phyloP scores from a whole-genome alignment of 805 yeast genomes.

The Ogataea siamensis region DNA sequence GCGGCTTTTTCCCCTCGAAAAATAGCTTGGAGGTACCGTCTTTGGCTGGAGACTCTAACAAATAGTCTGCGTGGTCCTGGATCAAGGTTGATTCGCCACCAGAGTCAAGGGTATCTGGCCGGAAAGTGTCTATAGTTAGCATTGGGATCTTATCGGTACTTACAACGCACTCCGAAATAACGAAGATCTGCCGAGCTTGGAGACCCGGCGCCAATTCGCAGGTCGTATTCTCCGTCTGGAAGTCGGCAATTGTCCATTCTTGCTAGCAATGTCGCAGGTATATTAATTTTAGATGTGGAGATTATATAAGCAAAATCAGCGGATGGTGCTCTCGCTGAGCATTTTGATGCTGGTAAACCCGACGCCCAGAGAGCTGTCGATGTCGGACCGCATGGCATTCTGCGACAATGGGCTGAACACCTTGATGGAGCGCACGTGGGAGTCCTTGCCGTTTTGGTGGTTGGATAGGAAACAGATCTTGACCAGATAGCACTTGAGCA shows the following conservation, averaged over 20 bases:
- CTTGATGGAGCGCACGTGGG: conserved; percentile 78
- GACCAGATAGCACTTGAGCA: conserved; percentile 64
- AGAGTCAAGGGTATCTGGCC: conserved; percentile 34
- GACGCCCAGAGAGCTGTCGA: conserved; percentile 26
- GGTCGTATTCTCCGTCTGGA: conserved; percentile 38
- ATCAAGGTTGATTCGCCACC: conserved; percentile 24
- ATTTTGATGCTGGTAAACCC: conserved; percentile 35
- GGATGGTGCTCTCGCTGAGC: conserved; percentile 33
- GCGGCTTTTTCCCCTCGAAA: conserved; percentile 32
- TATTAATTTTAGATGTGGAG: conserved; percentile 2
- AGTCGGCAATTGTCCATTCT: conserved; percentile 13
- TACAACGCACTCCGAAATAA: conserved; percentile 34
- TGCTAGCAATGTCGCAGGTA: conserved; percentile 5
- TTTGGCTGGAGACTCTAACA: conserved; percentile 21
- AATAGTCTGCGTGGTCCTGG: conserved; percentile 20
- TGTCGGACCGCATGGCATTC: conserved; percentile 24
- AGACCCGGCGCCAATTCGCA: conserved; percentile 32
- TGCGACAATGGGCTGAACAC: conserved; percentile 45
- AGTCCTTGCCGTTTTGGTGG: conserved; percentile 95
- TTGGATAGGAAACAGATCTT: conserved; percentile 66
- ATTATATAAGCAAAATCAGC: conserved; percentile 20
- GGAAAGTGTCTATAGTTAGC: conserved; percentile 29
- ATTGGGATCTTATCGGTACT: too few species aligned
- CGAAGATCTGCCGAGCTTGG: conserved; percentile 19
- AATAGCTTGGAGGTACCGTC: conserved; percentile 20